These are phyloP conservation scores for Cutaneotrichosporon spelunceum DNA, from an alignment of 1,284 basidiomycete genomes.

Conservation along the genomic window DNA sequence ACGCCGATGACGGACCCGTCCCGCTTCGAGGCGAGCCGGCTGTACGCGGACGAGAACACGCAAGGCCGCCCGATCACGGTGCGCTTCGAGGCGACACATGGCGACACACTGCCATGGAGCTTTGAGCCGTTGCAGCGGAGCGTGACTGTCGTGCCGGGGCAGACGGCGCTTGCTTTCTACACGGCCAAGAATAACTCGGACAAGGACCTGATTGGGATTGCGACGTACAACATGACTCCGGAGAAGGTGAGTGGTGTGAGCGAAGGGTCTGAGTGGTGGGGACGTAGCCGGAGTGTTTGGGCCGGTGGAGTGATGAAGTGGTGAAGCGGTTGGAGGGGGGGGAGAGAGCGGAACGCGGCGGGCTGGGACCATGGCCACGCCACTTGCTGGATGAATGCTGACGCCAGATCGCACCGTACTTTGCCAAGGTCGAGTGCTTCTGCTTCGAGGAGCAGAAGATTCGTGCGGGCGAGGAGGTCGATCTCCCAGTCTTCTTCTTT, in stretches of 20 bases:
- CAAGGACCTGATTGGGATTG: constrained; percentile 94
- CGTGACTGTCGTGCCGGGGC: constrained; percentile 88
- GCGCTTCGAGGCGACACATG: constrained; percentile 89
- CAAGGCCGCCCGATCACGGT: constrained; percentile 76
- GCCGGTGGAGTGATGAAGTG: no score
- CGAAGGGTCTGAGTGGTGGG: no score
- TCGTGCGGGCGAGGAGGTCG: constrained; percentile 92
- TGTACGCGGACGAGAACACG: constrained; percentile 66
- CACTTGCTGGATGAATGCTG: not conserved
- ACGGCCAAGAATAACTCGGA: constrained; percentile 82
- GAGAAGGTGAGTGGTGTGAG: constrained; percentile 43
- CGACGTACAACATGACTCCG: constrained; percentile 86
- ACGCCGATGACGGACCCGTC: constrained; percentile 84
- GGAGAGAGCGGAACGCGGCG: not conserved
- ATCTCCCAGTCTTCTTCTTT: constrained; percentile 98
- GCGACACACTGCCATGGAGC: constrained; percentile 86
- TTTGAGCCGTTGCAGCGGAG: constrained; percentile 88
- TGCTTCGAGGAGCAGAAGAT: constrained; percentile 99
- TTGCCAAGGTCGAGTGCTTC: constrained; percentile 99
- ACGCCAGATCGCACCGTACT: constrained; percentile 88
- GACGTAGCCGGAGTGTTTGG: no score
- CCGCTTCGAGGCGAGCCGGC: constrained; percentile 73
- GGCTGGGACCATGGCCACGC: not conserved
- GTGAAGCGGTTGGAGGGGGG: no score
- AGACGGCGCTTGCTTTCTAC: constrained; percentile 96